Conservation (phyloP, 768 basidiomycete species). For the Boletus vinaceobasis region DNA sequence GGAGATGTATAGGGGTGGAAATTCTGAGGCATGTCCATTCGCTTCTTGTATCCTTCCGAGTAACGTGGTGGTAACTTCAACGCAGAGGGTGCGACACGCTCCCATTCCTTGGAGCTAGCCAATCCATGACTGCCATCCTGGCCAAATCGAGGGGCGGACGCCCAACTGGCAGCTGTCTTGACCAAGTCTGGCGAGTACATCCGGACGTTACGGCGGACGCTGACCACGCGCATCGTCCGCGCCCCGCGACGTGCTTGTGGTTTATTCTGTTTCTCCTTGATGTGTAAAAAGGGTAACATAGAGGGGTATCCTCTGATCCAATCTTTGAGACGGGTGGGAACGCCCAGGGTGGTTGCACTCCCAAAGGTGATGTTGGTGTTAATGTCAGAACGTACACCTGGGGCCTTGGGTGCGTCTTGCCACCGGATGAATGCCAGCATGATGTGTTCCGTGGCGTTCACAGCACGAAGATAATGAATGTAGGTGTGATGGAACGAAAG, state of each 20-base stretch:
- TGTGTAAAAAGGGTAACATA: constrained; percentile 63
- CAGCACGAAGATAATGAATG: constrained; percentile 71
- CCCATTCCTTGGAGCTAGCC: constrained; percentile 70
- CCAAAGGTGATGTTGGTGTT: constrained; percentile 37
- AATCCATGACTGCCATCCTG: constrained; percentile 35
- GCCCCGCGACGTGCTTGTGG: constrained; percentile 73
- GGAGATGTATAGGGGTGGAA: constrained; percentile 50
- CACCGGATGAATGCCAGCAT: constrained; percentile 87
- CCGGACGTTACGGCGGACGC: constrained; percentile 76
- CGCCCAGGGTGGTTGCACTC: constrained; percentile 57
- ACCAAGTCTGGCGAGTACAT: constrained; percentile 88
- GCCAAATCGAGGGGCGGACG: constrained; percentile 29
- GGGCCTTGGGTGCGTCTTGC: constrained; percentile 55
- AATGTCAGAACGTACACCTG: constrained; percentile 25
- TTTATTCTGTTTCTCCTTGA: constrained; percentile 44
- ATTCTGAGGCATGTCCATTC: constrained; percentile 62
- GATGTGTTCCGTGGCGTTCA: constrained; percentile 88
- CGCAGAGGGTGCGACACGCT: constrained; percentile 60
- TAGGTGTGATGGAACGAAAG: constrained; percentile 58
- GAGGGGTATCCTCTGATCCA: constrained; percentile 90
- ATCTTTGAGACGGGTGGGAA: constrained; percentile 83
- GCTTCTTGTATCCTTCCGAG: constrained; percentile 71
- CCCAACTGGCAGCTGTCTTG: constrained; percentile 55
- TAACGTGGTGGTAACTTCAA: constrained; percentile 64
- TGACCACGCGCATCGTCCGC: constrained; percentile 71